A percentile compares a stretch with the other conserved stretches of the same genome.
phyloP scores from a whole-genome alignment of 345 rosid species.

The Psidium guajava region DNA sequence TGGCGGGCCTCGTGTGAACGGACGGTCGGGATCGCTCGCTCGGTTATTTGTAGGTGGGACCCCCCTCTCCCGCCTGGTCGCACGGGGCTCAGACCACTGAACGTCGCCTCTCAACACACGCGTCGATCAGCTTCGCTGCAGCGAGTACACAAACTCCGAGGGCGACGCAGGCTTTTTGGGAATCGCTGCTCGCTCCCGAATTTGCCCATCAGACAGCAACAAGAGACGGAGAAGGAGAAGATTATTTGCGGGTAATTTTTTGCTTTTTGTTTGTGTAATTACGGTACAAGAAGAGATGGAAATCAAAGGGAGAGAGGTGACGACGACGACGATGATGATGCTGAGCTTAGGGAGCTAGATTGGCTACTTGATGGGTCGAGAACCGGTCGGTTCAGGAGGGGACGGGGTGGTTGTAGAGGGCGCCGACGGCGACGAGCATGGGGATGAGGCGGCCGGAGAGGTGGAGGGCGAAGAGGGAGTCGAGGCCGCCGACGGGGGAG shows the following conservation, averaged over 20 bases:
- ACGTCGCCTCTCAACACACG: not conserved
- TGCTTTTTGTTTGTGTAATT: not conserved
- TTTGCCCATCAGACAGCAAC: too few relatives aligned
- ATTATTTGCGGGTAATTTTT: not conserved
- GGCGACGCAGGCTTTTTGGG: not conserved
- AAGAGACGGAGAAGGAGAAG: not conserved
- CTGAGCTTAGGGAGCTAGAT: not conserved
- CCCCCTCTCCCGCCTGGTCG: not conserved
- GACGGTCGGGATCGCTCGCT: not conserved
- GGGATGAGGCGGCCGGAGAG: slow-evolving; percentile 84
- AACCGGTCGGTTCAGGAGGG: not conserved
- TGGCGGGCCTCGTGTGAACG: not conserved
- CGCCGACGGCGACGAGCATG: slow-evolving; percentile 83
- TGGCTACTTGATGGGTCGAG: not conserved
- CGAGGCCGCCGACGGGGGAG: slow-evolving; percentile 71
- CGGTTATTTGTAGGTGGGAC: not conserved
- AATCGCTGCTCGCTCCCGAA: not conserved
- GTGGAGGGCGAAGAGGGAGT: slow-evolving; percentile 84
- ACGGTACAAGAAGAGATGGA: not conserved
- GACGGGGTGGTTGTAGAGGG: slow-evolving; percentile 12
- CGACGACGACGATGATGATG: not conserved
- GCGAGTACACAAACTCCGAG: not conserved
- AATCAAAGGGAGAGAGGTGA: not conserved
- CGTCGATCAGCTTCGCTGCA: not conserved
- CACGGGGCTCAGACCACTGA: not conserved